Evolutionary conservation across 768 basidiomycete genomes (phyloP).

Genomic region (Leccinellum albellum): DNA sequence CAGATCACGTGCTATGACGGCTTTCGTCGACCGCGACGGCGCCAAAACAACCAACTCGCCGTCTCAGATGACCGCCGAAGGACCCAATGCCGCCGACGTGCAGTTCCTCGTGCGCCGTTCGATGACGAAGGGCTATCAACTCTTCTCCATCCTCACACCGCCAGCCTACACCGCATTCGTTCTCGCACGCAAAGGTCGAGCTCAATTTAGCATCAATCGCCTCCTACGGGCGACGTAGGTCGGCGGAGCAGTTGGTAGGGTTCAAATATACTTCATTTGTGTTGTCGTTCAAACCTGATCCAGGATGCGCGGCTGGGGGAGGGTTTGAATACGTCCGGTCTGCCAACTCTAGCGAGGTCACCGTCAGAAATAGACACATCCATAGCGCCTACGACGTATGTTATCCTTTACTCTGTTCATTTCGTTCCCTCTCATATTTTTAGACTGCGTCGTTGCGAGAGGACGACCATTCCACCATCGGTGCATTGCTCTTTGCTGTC

Average conservation of each 20-base stretch:
- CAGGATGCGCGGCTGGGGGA: constrained; percentile 45
- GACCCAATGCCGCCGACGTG: constrained; percentile 48
- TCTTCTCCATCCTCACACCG: constrained; percentile 59
- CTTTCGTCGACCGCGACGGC: constrained; percentile 5
- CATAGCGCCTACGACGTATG: constrained; percentile 57
- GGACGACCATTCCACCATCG: constrained; percentile 76
- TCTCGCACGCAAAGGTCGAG: constrained; percentile 51
- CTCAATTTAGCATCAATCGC: constrained; percentile 55
- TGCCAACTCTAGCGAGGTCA: constrained; percentile 47
- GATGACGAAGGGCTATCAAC: constrained; percentile 65
- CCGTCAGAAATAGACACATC: constrained; percentile 47
- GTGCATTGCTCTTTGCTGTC: constrained; percentile 58
- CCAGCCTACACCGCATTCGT: constrained; percentile 55
- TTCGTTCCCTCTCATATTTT: constrained; percentile 1
- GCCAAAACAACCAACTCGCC: background rate
- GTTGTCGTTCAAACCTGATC: background rate
- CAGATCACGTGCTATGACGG: constrained; percentile 23
- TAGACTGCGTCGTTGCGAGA: constrained; percentile 57
- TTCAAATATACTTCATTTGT: background rate
- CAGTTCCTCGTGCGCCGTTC: constrained; percentile 63
- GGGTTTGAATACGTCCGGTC: constrained; percentile 61
- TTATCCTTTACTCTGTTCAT: background rate
- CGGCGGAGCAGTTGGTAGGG: constrained; percentile 52
- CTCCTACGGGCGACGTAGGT: constrained; percentile 71
- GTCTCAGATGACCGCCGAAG: constrained; percentile 15